Evolutionary conservation across 176 grass and related monocot genomes (phyloP).

Genomic region (Tillandsia leiboldiana): DNA sequence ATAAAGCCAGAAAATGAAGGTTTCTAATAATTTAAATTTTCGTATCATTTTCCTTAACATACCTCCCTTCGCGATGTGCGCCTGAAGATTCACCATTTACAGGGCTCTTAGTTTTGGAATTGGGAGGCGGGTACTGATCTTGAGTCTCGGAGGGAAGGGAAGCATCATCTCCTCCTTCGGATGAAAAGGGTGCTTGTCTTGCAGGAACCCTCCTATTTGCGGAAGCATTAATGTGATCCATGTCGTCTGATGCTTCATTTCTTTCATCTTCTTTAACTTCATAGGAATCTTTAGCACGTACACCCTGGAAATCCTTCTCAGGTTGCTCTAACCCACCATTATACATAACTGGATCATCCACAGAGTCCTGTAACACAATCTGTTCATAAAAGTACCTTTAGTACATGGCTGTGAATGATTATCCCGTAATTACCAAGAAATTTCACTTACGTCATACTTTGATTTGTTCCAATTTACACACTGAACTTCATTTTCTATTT

Average conservation of each 20-base stretch:
- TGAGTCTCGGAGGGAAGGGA: conserved; percentile 18
- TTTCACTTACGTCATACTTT: too few relatives aligned
- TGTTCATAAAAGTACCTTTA: conserved; percentile 29
- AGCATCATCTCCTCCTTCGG: conserved; percentile 30
- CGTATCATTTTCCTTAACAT: conserved; percentile 6
- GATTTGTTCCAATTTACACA: too few relatives aligned
- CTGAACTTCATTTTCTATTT: too few relatives aligned
- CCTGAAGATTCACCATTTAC: conserved; percentile 5
- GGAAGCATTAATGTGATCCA: conserved; percentile 29
- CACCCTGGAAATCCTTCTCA: conserved; percentile 55
- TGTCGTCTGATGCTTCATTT: conserved; percentile 26
- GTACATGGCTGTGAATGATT: background rate
- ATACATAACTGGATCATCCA: conserved; percentile 45
- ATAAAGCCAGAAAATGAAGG: too few relatives aligned
- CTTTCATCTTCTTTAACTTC: conserved; percentile 32
- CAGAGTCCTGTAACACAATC: conserved; percentile 55
- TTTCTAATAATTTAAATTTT: background rate
- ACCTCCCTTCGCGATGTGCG: conserved; percentile 52
- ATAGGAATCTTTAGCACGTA: conserved; percentile 20
- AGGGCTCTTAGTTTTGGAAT: conserved; percentile 51
- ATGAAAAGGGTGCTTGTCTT: conserved; percentile 24
- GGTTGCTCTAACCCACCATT: conserved; percentile 39
- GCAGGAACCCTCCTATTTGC: conserved; percentile 27
- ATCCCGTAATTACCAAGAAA: background rate
- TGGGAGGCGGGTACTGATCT: conserved; percentile 22